These are phyloP conservation scores for Graphiopsis chlorocephala DNA, from an alignment of 2,329 filamentous ascomycete genomes.

Conservation along the genomic window DNA sequence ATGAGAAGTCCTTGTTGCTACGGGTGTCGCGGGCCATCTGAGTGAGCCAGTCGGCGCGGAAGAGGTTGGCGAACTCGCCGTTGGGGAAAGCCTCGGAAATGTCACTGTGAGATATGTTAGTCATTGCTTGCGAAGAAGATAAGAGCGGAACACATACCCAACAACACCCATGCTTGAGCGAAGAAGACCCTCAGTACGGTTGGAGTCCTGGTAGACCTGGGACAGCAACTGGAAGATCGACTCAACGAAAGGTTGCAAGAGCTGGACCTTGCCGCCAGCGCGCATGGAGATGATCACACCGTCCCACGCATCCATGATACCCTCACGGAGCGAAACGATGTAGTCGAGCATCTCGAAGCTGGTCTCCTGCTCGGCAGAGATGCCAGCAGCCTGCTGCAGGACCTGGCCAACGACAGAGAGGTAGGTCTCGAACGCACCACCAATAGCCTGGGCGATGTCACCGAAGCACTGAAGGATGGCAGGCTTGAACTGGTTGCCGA, in stretches of 20 bases:
- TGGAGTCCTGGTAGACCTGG: conserved; percentile 74
- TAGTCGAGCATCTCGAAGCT: conserved; percentile 97
- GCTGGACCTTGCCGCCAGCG: conserved; percentile 68
- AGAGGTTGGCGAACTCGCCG: conserved; percentile 78
- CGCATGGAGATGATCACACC: conserved; percentile 96
- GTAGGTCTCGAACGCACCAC: conserved; percentile 88
- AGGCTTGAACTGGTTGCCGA: conserved; percentile 95
- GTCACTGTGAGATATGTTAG: conserved; percentile 62
- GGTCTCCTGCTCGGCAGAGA: conserved; percentile 70
- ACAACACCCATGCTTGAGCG: conserved; percentile 96
- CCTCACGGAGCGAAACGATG: conserved; percentile 88
- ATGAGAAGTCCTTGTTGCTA: conserved; percentile 78
- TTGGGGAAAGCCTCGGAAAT: conserved; percentile 90
- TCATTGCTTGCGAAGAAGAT: background rate
- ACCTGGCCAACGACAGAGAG: conserved; percentile 89
- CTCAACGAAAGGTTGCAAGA: conserved; percentile 73
- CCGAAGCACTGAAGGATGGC: conserved; percentile 97
- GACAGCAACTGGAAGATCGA: conserved; percentile 85
- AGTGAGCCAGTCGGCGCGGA: conserved; percentile 89
- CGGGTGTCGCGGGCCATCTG: conserved; percentile 89
- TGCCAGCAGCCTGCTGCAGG: conserved; percentile 83
- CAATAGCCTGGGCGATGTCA: conserved; percentile 93
- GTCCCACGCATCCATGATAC: conserved; percentile 99
- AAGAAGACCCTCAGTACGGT: conserved; percentile 88
- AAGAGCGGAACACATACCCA: conserved; percentile 60